A percentile compares a stretch with the other conserved stretches of the same genome.
Evolutionary conservation across 805 yeast genomes (phyloP).

Genomic region (Candida oleophila): DNA sequence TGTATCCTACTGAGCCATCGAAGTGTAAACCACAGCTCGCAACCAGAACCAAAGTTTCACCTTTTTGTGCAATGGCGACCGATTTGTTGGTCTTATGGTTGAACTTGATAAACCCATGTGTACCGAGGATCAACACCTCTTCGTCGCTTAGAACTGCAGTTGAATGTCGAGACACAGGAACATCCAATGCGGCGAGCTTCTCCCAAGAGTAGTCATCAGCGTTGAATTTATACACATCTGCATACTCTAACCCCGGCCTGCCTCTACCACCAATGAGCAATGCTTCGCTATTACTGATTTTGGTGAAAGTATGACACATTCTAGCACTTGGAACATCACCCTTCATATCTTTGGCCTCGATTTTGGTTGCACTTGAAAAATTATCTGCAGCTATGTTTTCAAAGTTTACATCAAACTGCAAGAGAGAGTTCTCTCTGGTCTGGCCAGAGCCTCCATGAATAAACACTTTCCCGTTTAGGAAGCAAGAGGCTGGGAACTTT

Average conservation of each 20-base stretch:
- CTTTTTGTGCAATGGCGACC: slow-evolving; percentile 13
- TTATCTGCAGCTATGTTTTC: slow-evolving; percentile 5
- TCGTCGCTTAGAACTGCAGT: slow-evolving; percentile 25
- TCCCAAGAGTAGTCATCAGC: slow-evolving; percentile 36
- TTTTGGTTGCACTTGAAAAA: background rate
- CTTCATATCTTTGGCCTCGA: background rate
- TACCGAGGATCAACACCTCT: slow-evolving; percentile 48
- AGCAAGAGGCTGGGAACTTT: slow-evolving; percentile 44
- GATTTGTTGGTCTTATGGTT: slow-evolving; percentile 13
- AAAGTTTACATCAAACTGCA: background rate
- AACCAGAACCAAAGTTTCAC: slow-evolving; percentile 22
- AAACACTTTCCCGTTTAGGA: slow-evolving; percentile 14
- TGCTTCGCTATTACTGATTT: slow-evolving; percentile 21
- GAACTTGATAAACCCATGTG: slow-evolving; percentile 18
- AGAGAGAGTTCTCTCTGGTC: slow-evolving; percentile 22
- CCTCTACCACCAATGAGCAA: slow-evolving; percentile 67
- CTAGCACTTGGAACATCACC: slow-evolving; percentile 36
- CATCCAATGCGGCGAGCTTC: slow-evolving; percentile 35
- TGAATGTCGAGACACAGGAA: slow-evolving; percentile 52
- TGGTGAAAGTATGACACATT: slow-evolving; percentile 57
- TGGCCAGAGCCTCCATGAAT: slow-evolving; percentile 44
- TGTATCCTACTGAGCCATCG: slow-evolving; percentile 32
- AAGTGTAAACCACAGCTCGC: slow-evolving; percentile 36
- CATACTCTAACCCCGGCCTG: slow-evolving; percentile 50
- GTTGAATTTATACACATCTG: slow-evolving; percentile 24